These are phyloP conservation scores for Leccinum cinnamomeum DNA, from an alignment of 1,284 basidiomycete genomes.

Conservation along the genomic window DNA sequence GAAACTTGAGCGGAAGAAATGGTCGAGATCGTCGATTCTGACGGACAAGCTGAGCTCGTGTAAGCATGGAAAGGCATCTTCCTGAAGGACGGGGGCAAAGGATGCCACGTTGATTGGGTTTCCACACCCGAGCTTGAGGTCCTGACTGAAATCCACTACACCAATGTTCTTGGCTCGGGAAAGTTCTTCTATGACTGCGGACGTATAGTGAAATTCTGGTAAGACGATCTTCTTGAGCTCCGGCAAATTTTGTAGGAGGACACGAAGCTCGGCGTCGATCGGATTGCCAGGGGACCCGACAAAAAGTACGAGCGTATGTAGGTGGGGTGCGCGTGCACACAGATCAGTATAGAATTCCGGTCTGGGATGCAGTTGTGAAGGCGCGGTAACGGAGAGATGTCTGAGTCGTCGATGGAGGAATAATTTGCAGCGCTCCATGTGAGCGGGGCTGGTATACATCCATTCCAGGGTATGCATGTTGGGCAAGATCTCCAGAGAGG, in stretches of 20 bases:
- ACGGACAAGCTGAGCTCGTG: slow-evolving; percentile 52
- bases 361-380: slow-evolving; percentile 11
- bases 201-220: slow-evolving; percentile 52
- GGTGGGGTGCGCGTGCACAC: slow-evolving; percentile 49
- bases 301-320: slow-evolving; percentile 46
- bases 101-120: slow-evolving; percentile 41
- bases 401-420: slow-evolving; percentile 47
- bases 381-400: slow-evolving; percentile 31
- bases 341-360: slow-evolving; percentile 50
- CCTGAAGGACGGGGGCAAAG: slow-evolving; percentile 44
- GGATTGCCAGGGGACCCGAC: slow-evolving; percentile 37
- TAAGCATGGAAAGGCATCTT: slow-evolving; percentile 55
- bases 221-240: slow-evolving; percentile 50
- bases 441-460: slow-evolving; percentile 26
- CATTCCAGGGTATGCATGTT: slow-evolving; percentile 51
- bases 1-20: slow-evolving; percentile 46
- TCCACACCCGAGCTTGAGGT: slow-evolving; percentile 43
- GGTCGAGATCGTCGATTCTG: slow-evolving; percentile 43
- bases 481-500: slow-evolving; percentile 52
- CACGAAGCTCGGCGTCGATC: slow-evolving; percentile 40
- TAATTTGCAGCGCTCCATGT: slow-evolving; percentile 39
- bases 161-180: slow-evolving; percentile 47
- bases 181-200: slow-evolving; percentile 44
- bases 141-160: slow-evolving; percentile 51
- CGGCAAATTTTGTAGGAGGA: slow-evolving; percentile 42